Evolutionary conservation across 208 protist genomes (phyloP).

Genomic region (Acanthamoeba castellanii): DNA sequence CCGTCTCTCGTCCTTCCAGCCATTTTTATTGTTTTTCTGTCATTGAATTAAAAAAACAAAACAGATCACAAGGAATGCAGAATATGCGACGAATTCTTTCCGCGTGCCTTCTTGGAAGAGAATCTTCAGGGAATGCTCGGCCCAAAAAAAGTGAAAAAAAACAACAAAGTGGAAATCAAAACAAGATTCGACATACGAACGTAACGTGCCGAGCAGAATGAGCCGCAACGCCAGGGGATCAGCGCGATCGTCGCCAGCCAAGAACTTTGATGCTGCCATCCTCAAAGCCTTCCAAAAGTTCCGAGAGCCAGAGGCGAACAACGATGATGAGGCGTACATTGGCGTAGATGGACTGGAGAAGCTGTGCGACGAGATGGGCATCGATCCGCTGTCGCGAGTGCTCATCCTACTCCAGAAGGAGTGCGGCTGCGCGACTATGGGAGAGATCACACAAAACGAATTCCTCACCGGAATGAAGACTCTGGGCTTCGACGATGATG

Average conservation of each 20-base stretch:
- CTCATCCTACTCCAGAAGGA: conserved; percentile 36
- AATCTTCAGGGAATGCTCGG: too few relatives aligned
- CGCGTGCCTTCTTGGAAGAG: too few relatives aligned
- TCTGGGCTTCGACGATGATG: conserved; percentile 2
- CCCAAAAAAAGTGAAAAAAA: too few relatives aligned
- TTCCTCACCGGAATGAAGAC: conserved; percentile 10
- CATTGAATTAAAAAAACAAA: too few relatives aligned
- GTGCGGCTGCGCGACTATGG: conserved; percentile 44
- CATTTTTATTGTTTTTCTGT: too few relatives aligned
- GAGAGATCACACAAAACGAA: conserved; percentile 9
- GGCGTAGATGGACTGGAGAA: conserved; percentile 14
- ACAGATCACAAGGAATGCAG: too few relatives aligned
- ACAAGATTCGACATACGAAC: too few relatives aligned
- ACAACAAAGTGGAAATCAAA: too few relatives aligned
- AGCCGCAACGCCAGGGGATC: background rate
- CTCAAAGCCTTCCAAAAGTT: background rate
- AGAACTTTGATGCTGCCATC: conserved; percentile 5
- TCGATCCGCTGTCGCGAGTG: conserved; percentile 6
- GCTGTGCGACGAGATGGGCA: conserved; percentile 10
- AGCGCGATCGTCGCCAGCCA: background rate
- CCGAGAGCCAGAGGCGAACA: background rate
- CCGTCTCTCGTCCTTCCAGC: too few relatives aligned
- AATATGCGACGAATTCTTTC: too few relatives aligned
- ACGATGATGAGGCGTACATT: background rate
- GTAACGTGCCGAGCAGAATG: background rate